Evolutionary conservation across 208 protist genomes (phyloP), one percentile per base, ranked within the genome.

Genomic region (Leishmania martiniquensis): DNA sequence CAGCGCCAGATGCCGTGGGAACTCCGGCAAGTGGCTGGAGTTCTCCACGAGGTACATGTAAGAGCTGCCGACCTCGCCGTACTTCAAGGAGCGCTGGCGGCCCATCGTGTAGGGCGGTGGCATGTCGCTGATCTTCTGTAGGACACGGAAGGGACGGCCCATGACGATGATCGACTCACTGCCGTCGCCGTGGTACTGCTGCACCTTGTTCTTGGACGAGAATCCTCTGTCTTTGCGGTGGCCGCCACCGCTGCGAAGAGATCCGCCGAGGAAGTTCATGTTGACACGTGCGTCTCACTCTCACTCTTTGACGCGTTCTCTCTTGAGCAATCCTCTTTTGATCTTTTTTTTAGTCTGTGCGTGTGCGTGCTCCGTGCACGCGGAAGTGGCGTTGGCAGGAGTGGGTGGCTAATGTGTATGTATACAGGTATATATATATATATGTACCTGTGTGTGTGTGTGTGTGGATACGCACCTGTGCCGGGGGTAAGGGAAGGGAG

Each of bases 31-130:
- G 25, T 77, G 84, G 45, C 79, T 86, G 62, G 63, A 84, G 85
- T 97, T 95, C 81, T 95, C 89, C 9, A 93, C 93, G 4, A 95
- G 85, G 76, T 91, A 93, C 25, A 94, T 87, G 66, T 87, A 87
- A 34, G 92, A 90, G 60, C 69, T 82, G 65, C 81, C 73, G 47
- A 78, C 83, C 72, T 88, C 85, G 32, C 75, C 69, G 51, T 82
- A 86, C 59, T 87, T 84, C 15, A 44, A 17, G 66, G 73, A 78
- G 45, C 81, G 77, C 51, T 83, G 72, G 66, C 87, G 82, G 34
- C 75, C 76, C 15, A 72, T 77, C 54, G 77, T 67, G 80, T 85
- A 87, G 39, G 81, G 74, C n/a, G 84, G 72, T 29, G 87, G 69
- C 52, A 85, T 75, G 55, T 92, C 86, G 60, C 83, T 76, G 57